phyloP scores from a whole-genome alignment of 192 early-diverging fungal species.

The Chytriomyces confervae region DNA sequence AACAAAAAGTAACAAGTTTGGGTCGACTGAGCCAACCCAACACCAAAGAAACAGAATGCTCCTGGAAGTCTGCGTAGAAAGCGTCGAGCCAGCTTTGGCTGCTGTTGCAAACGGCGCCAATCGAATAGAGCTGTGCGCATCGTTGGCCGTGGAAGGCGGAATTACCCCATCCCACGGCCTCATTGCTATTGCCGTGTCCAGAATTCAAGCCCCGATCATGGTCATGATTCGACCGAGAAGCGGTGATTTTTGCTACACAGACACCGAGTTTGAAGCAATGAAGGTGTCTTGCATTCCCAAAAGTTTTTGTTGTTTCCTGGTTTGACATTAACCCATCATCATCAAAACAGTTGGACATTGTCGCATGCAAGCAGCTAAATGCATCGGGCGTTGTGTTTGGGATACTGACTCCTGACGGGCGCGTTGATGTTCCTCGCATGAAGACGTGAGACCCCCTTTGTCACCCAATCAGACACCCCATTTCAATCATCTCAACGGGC shows the following conservation, averaged over 20 bases:
- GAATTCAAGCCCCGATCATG: slow-evolving; percentile 56
- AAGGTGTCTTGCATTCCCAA: slow-evolving; percentile 41
- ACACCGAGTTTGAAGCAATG: slow-evolving; percentile 53
- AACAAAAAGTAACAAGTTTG: too few species aligned
- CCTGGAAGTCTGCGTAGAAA: slow-evolving; percentile 52
- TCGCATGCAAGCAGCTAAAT: slow-evolving; percentile 49
- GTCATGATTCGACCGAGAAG: slow-evolving; percentile 71
- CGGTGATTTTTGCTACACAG: slow-evolving; percentile 65
- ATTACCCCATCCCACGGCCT: slow-evolving; percentile 65
- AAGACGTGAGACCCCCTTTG: slow-evolving; percentile 5
- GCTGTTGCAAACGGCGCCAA: slow-evolving; percentile 61
- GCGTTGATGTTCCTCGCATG: slow-evolving; percentile 58
- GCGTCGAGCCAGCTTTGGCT: slow-evolving; percentile 39
- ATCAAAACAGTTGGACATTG: slow-evolving; percentile 14
- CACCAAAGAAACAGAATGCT: background rate
- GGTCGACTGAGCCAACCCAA: background rate
- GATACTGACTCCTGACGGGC: slow-evolving; percentile 58
- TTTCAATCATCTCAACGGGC: slow-evolving; percentile 15
- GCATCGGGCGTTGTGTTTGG: slow-evolving; percentile 72
- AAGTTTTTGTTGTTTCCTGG: background rate
- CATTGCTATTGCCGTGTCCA: slow-evolving; percentile 22
- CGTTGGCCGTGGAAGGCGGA: slow-evolving; percentile 66
- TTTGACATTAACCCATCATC: background rate
- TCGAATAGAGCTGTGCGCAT: slow-evolving; percentile 70
- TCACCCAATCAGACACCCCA: background rate